These are phyloP conservation scores for Boechera retrofracta DNA, from an alignment of 345 rosid species.

Conservation along the genomic window DNA sequence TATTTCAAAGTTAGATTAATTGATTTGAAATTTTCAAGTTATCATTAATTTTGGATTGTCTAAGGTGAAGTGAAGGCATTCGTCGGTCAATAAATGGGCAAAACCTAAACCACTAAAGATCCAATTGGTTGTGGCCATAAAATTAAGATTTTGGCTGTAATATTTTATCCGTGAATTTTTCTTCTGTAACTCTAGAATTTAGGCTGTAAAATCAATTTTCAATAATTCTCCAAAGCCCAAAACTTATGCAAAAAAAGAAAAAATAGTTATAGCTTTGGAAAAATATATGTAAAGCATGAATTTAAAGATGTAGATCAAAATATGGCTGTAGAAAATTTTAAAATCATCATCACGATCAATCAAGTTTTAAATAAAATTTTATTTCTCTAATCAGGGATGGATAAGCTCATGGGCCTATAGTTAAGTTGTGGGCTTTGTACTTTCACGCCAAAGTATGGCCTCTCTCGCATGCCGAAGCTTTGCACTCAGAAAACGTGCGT, in stretches of 20 bases:
- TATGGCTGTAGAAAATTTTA: no score
- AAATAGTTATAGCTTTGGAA: no score
- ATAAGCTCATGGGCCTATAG: conserved; percentile 9
- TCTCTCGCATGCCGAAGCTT: not conserved
- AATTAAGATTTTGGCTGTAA: no score
- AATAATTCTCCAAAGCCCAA: no score
- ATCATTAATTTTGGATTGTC: not conserved
- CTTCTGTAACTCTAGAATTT: no score
- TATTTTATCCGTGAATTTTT: no score
- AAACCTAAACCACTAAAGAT: not conserved
- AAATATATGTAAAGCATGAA: no score
- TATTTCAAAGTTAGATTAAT: not conserved
- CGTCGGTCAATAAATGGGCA: not conserved
- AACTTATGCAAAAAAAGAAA: no score
- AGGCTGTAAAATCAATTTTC: no score
- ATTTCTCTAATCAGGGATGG: not conserved
- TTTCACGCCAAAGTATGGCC: not conserved
- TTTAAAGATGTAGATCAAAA: no score
- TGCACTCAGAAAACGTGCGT: not conserved
- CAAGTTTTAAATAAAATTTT: not conserved
- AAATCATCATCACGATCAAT: no score
- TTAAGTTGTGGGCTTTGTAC: not conserved
- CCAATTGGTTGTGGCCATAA: no score
- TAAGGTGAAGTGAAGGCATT: not conserved
- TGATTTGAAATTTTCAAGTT: not conserved